A percentile compares a stretch with the other conserved stretches of the same genome.
These are phyloP conservation scores for Hypomontagnella monticulosa DNA, from an alignment of 495 filamentous ascomycete species.

Conservation along the genomic window DNA sequence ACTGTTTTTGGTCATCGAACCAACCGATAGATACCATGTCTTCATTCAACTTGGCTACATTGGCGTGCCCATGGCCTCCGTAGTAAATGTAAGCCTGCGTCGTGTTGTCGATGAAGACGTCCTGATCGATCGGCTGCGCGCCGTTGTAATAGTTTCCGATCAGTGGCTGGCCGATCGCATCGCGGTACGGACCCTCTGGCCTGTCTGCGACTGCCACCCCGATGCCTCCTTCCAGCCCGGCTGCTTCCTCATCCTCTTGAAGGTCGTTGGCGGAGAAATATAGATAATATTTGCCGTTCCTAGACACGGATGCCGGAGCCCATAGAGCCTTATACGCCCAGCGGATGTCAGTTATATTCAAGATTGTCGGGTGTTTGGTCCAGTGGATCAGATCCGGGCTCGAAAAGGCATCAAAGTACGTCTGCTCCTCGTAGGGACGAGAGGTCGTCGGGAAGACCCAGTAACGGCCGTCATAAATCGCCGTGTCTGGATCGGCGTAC, in stretches of 20 bases:
- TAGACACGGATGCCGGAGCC: constrained; percentile 59
- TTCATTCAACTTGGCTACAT: constrained; percentile 54
- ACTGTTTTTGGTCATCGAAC: constrained; percentile 43
- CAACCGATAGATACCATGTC: constrained; percentile 55
- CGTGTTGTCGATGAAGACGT: constrained; percentile 59
- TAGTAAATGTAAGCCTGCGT: constrained; percentile 63
- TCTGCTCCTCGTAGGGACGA: constrained; percentile 52
- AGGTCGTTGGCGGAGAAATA: constrained; percentile 61
- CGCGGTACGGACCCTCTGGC: constrained; percentile 59
- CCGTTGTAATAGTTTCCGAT: constrained; percentile 52
- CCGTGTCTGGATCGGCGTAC: constrained; percentile 64
- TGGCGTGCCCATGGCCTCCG: constrained; percentile 57
- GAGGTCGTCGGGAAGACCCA: constrained; percentile 65
- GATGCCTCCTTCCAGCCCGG: constrained; percentile 48
- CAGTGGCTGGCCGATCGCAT: constrained; percentile 55
- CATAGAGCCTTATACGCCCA: constrained; percentile 60
- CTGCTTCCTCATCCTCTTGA: constrained; percentile 26
- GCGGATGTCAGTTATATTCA: constrained; percentile 51
- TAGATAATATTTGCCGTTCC: constrained; percentile 61
- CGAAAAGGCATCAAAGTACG: constrained; percentile 63
- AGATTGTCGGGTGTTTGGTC: constrained; percentile 55
- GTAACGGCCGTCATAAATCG: constrained; percentile 58
- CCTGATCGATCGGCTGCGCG: constrained; percentile 61
- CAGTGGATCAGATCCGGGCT: constrained; percentile 51
- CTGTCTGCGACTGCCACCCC: constrained; percentile 56